Conservation (phyloP, 768 basidiomycete genomes). For the Boletellus ananiceps region DNA sequence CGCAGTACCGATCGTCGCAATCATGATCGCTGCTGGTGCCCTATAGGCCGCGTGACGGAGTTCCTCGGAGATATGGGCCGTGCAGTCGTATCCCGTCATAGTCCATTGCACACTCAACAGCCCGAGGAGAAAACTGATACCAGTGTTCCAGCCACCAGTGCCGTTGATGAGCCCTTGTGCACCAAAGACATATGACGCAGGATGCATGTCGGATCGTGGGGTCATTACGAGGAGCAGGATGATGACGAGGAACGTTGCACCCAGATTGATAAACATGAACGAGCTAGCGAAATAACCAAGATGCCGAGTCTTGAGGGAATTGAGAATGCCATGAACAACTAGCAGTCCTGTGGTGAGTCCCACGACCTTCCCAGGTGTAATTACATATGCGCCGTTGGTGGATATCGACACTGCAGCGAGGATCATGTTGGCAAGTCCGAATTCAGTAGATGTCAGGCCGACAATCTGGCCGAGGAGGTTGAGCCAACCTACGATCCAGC, state of each 20-base stretch:
- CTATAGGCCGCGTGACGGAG: conserved; percentile 50
- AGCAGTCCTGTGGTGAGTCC: conserved; percentile 39
- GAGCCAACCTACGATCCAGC: conserved; percentile 32
- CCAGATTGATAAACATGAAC: conserved; percentile 44
- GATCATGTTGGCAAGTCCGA: conserved; percentile 34
- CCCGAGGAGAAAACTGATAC: conserved; percentile 38
- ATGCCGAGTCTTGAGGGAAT: conserved; percentile 40
- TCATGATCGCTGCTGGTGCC: conserved; percentile 41
- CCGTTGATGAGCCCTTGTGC: conserved; percentile 35
- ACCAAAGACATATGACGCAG: conserved; percentile 53
- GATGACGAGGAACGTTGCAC: conserved; percentile 38
- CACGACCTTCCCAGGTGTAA: conserved; percentile 37
- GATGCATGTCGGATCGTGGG: conserved; percentile 49
- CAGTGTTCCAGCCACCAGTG: conserved; percentile 33
- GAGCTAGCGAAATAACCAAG: conserved; percentile 32
- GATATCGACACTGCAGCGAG: conserved; percentile 23
- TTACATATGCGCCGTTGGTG: conserved; percentile 30
- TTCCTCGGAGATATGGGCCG: conserved; percentile 36
- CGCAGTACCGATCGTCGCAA: conserved; percentile 43
- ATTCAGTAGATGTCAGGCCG: conserved; percentile 32
- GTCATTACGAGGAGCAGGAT: conserved; percentile 42
- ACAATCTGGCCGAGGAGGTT: conserved; percentile 22
- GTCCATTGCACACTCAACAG: conserved; percentile 47
- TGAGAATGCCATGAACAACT: conserved; percentile 38
- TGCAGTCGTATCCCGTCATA: conserved; percentile 33